Evolutionary conservation across 1,284 basidiomycete species (phyloP).

Genomic region (Puccinia hordei): DNA sequence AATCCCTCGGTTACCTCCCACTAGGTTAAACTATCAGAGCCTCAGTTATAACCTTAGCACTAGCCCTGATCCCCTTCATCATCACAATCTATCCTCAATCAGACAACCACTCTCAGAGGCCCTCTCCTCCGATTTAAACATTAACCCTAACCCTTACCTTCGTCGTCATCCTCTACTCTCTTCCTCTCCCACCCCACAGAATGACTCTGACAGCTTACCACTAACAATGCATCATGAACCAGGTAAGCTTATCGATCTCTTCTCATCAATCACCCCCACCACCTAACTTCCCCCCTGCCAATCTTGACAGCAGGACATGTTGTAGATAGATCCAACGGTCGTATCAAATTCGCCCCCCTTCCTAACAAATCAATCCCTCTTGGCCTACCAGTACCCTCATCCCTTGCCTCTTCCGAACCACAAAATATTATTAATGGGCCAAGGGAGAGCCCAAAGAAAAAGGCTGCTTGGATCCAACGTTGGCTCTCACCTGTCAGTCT

Average conservation of each 20-base stretch:
- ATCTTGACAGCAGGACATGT: not conserved
- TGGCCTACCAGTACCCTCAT: not conserved
- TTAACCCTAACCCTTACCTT: not conserved
- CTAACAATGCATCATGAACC: not conserved
- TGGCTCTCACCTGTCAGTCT: conserved; percentile 24
- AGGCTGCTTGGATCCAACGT: conserved; percentile 28
- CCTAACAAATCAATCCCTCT: not conserved
- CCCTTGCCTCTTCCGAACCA: not conserved
- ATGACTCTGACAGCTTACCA: not conserved
- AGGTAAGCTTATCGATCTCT: too few relatives aligned
- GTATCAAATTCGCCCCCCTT: conserved; percentile 36
- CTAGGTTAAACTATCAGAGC: conserved; percentile 21
- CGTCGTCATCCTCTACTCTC: conserved; percentile 11
- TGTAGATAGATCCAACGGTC: conserved; percentile 2
- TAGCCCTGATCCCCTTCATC: not conserved
- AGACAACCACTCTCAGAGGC: conserved; percentile 1
- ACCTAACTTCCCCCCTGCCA: not conserved
- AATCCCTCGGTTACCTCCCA: conserved; percentile 26
- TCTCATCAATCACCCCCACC: not conserved
- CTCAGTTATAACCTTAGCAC: conserved; percentile 16
- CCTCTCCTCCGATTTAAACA: not conserved
- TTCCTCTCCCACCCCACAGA: not conserved
- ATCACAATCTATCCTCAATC: conserved; percentile 2
- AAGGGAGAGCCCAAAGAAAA: conserved; percentile 5
- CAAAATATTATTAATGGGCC: not conserved